Conservation (phyloP, 805 yeast species). For the Zygoascus tannicola region DNA sequence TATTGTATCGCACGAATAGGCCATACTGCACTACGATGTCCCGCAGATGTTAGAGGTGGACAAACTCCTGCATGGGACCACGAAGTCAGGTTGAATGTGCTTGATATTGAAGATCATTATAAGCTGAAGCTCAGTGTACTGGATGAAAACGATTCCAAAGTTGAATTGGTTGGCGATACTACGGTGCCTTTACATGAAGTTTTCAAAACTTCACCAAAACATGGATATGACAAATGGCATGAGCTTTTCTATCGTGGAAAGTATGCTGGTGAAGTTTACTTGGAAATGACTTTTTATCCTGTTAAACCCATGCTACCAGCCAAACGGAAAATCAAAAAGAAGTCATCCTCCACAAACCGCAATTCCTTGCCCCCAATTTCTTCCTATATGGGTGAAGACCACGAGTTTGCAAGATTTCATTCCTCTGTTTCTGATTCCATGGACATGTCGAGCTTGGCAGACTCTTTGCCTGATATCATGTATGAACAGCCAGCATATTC, state of each 20-base stretch:
- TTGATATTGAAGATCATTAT: slow-evolving; percentile 35
- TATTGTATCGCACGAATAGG: slow-evolving; percentile 77
- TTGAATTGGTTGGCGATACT: slow-evolving; percentile 75
- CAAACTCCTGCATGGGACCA: slow-evolving; percentile 75
- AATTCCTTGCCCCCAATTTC: not conserved
- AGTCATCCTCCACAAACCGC: not conserved
- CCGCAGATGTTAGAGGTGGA: slow-evolving; percentile 76
- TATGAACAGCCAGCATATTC: not conserved
- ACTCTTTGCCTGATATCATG: not conserved
- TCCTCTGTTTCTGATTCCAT: not conserved
- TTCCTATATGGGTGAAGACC: not conserved
- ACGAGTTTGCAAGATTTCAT: not conserved
- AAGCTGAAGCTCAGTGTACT: slow-evolving; percentile 61
- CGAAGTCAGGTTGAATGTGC: slow-evolving; percentile 28
- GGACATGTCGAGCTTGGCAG: slow-evolving; percentile 1
- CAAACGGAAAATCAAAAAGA: slow-evolving; percentile 8
- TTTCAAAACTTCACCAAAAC: slow-evolving; percentile 52
- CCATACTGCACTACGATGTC: slow-evolving; percentile 71
- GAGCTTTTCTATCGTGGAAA: slow-evolving; percentile 55
- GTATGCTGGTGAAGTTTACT: slow-evolving; percentile 78
- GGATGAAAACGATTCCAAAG: slow-evolving; percentile 70
- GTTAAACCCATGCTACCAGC: slow-evolving; percentile 22
- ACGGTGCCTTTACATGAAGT: slow-evolving; percentile 72
- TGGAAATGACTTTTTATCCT: slow-evolving; percentile 90
- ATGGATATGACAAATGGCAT: slow-evolving; percentile 84